Percentiles rank a stretch among this genome's conserved stretches.
Conservation (phyloP, 108 stramenopile species). For the Epithemia pelagica region DNA sequence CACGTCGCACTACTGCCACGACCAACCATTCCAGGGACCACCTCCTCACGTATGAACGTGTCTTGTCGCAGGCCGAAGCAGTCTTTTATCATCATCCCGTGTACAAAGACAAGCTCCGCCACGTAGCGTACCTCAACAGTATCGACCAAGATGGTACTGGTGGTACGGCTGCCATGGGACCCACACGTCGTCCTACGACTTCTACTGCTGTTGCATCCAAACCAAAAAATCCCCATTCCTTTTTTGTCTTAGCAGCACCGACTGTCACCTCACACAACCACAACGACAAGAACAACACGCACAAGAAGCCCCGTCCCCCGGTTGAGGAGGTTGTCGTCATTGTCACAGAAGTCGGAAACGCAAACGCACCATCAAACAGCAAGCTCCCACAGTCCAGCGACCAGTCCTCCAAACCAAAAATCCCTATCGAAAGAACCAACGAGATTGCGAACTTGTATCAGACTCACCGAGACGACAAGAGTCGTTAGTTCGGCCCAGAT, state of each 20-base stretch:
- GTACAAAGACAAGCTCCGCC: background rate
- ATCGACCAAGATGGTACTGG: constrained; percentile 3
- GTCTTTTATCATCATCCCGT: constrained; percentile 85
- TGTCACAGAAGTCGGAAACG: background rate
- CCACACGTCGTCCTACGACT: no score
- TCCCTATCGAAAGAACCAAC: background rate
- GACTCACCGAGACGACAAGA: background rate
- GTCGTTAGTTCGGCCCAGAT: background rate
- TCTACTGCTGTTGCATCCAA: constrained; percentile 15
- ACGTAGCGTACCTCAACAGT: constrained; percentile 7
- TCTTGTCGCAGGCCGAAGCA: constrained; percentile 64
- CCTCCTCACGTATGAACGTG: constrained; percentile 53
- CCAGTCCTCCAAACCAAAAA: background rate
- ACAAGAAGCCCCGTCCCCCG: background rate
- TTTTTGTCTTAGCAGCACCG: background rate
- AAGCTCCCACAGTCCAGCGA: background rate
- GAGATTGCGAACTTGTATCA: background rate
- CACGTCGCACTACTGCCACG: constrained; percentile 16
- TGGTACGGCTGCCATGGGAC: no score
- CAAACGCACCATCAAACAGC: background rate
- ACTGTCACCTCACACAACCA: background rate
- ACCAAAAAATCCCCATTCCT: background rate
- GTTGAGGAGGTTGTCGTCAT: background rate
- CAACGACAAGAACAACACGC: no score
- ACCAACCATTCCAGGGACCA: no score